Evolutionary conservation across 345 rosid species (phyloP), one percentile per base, ranked within the genome.

Genomic region (Lumnitzera racemosa): DNA sequence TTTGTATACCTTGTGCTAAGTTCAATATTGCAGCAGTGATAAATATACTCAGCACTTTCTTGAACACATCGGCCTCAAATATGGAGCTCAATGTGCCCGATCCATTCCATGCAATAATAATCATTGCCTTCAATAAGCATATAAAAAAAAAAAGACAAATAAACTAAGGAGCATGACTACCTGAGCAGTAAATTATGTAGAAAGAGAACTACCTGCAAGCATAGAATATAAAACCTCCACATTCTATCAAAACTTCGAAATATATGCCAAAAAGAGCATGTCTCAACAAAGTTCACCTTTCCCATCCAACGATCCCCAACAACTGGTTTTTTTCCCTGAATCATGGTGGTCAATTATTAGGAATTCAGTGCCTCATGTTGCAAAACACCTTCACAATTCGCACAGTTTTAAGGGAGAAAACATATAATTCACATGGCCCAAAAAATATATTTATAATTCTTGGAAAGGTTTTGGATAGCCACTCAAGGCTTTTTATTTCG

Each of bases 241-340:
- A 95, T 90, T 52, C 96, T 90, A 81, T 95, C 99, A 57, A 88
- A 95, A 82, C 98, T 95, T 75, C 99, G 86, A 72, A 95, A 95
- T 61, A 88, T 66, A 80, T 95, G 99, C 95, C 92, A 90, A 78
- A 90, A 95, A 24, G 97, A 76, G 46, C 99, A 91, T 64, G 90
- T 90, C 79, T 95, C 99, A 68, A 95, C 99, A 71, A 95, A 90
- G 74, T 95, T 90, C 66, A 83, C 98, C 74, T 95, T 95, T 53
- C 98, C 99, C 65, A 81, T 82, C 99, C 99, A 90, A 60, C 82
- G 78, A 74, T 88, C 88, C 71, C 64, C 72, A 55, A 49, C 67
- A 62, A 74, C 54, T 62, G 94, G 84, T 70, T 85, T 90, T 55
- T 76, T 69, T 15, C 86, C 95, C 99, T 94, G 76, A 46, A 78